Percentiles rank a stretch among this genome's conserved stretches.
These are phyloP conservation scores for Chalara sp. DNA, from an alignment of 2,329 filamentous ascomycete species.

Conservation along the genomic window DNA sequence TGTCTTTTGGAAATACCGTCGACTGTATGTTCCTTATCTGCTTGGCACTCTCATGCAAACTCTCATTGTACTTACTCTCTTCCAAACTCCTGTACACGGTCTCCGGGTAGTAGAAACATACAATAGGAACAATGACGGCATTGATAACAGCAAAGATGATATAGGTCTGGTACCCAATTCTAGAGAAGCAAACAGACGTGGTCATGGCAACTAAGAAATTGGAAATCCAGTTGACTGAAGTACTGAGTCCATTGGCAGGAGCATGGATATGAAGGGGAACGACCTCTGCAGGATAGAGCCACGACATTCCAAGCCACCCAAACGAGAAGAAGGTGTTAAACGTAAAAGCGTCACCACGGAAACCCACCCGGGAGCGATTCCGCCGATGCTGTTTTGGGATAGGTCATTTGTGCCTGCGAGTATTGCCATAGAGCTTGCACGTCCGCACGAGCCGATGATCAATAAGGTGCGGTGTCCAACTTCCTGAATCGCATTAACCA, in stretches of 20 bases:
- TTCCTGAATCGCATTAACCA: constrained; percentile 23
- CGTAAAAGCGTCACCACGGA: constrained; percentile 34
- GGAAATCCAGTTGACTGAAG: constrained; percentile 40
- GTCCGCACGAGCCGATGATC: constrained; percentile 41
- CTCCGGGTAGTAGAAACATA: constrained; percentile 60
- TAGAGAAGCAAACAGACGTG: constrained; percentile 34
- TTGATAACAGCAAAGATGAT: constrained; percentile 49
- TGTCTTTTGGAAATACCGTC: constrained; percentile 56
- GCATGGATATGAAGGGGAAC: constrained; percentile 45
- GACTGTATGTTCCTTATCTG: constrained; percentile 26
- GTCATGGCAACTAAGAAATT: constrained; percentile 45
- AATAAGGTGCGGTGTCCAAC: constrained; percentile 62
- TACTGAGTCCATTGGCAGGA: constrained; percentile 48
- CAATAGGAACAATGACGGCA: constrained; percentile 24
- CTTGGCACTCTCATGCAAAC: too few species aligned
- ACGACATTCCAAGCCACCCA: constrained; percentile 47
- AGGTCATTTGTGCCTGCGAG: not conserved
- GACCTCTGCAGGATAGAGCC: constrained; percentile 51
- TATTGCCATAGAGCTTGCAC: not conserved
- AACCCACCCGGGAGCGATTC: constrained; percentile 23
- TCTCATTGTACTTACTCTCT: constrained; percentile 34
- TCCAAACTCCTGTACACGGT: constrained; percentile 57
- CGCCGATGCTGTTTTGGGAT: constrained; percentile 4
- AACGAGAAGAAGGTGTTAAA: constrained; percentile 48
- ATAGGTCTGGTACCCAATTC: constrained; percentile 55